phyloP scores from a whole-genome alignment of 2,329 filamentous ascomycete species.

The Ophiostoma ulmi region DNA sequence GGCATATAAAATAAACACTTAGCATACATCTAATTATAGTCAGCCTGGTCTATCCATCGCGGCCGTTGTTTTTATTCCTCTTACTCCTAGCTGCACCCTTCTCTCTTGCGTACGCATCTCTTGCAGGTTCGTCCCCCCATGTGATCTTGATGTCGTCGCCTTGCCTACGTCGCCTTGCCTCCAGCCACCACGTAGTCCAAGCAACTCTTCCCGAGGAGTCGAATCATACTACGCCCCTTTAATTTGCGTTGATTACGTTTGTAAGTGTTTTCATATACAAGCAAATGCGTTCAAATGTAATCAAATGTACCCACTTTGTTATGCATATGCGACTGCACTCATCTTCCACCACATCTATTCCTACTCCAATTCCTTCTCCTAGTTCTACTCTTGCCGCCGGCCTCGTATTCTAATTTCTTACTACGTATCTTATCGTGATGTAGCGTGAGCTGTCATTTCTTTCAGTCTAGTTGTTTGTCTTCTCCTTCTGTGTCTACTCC shows the following conservation, averaged over 20 bases:
- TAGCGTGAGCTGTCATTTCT: neutral
- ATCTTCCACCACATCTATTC: neutral
- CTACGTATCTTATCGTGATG: neutral
- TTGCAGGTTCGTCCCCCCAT: constrained; percentile 21
- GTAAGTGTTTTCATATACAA: neutral
- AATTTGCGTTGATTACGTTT: neutral
- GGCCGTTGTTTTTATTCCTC: neutral
- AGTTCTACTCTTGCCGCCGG: neutral
- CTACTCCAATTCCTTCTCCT: neutral
- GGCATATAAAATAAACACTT: neutral
- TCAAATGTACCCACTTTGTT: neutral
- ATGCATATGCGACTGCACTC: neutral
- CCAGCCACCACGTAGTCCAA: neutral
- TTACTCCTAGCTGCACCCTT: neutral
- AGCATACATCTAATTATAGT: neutral
- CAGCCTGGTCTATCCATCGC: neutral
- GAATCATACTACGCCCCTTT: neutral
- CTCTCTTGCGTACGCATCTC: neutral
- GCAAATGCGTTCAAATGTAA: neutral
- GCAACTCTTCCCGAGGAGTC: constrained; percentile 7
- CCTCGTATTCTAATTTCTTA: neutral
- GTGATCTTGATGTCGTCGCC: constrained; percentile 9
- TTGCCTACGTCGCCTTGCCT: neutral
- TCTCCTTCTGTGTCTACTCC: neutral
- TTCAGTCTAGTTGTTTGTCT: neutral